These are phyloP conservation scores for Tuber brumale DNA, from an alignment of 495 filamentous ascomycete species.

Conservation along the genomic window DNA sequence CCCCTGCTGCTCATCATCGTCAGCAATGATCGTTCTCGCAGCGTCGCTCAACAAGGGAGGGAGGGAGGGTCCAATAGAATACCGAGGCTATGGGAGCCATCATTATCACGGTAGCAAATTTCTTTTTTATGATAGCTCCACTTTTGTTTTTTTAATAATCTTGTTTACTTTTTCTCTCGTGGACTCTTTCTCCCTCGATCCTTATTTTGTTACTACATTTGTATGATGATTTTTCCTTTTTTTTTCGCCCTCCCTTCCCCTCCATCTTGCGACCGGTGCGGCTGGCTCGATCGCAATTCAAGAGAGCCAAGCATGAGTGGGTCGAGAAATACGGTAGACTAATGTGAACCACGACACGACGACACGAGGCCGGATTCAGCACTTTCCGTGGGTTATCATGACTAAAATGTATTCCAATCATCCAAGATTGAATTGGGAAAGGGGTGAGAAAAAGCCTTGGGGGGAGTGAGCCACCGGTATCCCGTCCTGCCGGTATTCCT, in stretches of 20 bases:
- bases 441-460: background rate
- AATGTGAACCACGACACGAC: background rate
- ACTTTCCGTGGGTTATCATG: background rate
- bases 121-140: background rate
- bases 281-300: conserved; percentile 29
- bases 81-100: conserved; percentile 23
- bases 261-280: conserved; percentile 12
- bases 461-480: background rate
- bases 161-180: background rate
- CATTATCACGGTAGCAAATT: conserved; percentile 31
- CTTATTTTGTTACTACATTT: background rate
- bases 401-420: conserved; percentile 1
- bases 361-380: background rate
- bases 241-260: conserved; percentile 2
- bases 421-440: background rate
- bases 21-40: conserved; percentile 40
- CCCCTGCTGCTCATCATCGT: conserved; percentile 40
- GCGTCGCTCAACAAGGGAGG: conserved; percentile 30
- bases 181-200: background rate
- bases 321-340: background rate
- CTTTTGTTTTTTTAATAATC: background rate
- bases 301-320: background rate
- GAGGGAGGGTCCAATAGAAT: conserved; percentile 24
- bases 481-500: background rate
- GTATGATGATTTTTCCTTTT: conserved; percentile 11